A percentile compares a stretch with the other conserved stretches of the same genome.
Evolutionary conservation across 768 basidiomycete species (phyloP).

Genomic region (Amanita phalloides): DNA sequence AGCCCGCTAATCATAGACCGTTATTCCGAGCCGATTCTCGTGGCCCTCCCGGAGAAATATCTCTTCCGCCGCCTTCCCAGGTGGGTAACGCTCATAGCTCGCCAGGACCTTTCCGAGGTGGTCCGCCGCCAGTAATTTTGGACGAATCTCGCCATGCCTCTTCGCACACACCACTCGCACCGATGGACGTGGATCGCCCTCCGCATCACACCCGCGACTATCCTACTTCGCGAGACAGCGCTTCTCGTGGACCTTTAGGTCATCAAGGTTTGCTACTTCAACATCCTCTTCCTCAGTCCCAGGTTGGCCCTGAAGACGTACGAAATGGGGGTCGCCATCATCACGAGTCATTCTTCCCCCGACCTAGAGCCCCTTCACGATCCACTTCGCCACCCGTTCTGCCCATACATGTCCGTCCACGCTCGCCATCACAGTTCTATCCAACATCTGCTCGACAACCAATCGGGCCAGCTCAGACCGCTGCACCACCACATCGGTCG

Average conservation of each 20-base stretch:
- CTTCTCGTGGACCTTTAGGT: slow-evolving; percentile 41
- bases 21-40: slow-evolving; percentile 60
- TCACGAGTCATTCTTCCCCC: slow-evolving; percentile 46
- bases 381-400: slow-evolving; percentile 43
- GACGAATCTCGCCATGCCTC: slow-evolving; percentile 64
- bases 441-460: slow-evolving; percentile 34
- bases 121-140: slow-evolving; percentile 71
- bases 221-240: slow-evolving; percentile 33
- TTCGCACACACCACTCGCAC: slow-evolving; percentile 63
- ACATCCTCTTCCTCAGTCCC: slow-evolving; percentile 55
- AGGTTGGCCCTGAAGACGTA: slow-evolving; percentile 40
- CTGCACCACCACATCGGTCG: slow-evolving; percentile 42
- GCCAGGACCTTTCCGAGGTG: slow-evolving; percentile 72
- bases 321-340: slow-evolving; percentile 35
- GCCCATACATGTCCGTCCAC: slow-evolving; percentile 37
- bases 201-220: slow-evolving; percentile 45
- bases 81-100: slow-evolving; percentile 36
- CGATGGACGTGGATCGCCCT: slow-evolving; percentile 66
- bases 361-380: slow-evolving; percentile 43
- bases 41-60: slow-evolving; percentile 44
- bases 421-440: slow-evolving; percentile 45
- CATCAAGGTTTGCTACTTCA: slow-evolving; percentile 53
- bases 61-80: slow-evolving; percentile 52
- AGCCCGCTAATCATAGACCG: slow-evolving; percentile 38
- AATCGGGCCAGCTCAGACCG: slow-evolving; percentile 39